Evolutionary conservation across 345 rosid genomes (phyloP).

Genomic region (Adansonia digitata): DNA sequence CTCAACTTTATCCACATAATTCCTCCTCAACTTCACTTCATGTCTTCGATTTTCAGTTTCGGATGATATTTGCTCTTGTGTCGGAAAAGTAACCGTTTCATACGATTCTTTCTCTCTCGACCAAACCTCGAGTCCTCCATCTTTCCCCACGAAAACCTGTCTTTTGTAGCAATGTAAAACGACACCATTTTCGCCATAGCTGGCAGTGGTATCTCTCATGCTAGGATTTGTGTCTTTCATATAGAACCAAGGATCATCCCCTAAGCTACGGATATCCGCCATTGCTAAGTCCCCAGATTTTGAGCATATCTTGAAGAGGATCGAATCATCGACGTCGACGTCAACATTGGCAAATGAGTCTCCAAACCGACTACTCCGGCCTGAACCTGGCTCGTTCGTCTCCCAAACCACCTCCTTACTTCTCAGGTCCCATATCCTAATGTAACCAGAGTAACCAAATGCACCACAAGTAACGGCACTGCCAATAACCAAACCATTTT

Average conservation of each 20-base stretch:
- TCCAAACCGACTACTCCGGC: slow-evolving; percentile 81
- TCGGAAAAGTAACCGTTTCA: not conserved
- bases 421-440: slow-evolving; percentile 85
- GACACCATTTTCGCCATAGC: slow-evolving; percentile 28
- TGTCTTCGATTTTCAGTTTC: slow-evolving; percentile 1
- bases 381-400: slow-evolving; percentile 88
- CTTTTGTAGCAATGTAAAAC: slow-evolving; percentile 59
- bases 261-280: slow-evolving; percentile 74
- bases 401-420: slow-evolving; percentile 65
- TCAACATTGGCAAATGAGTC: slow-evolving; percentile 83
- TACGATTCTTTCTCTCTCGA: slow-evolving; percentile 38
- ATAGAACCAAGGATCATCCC: slow-evolving; percentile 87
- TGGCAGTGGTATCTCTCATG: slow-evolving; percentile 27
- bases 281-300: slow-evolving; percentile 81
- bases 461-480: slow-evolving; percentile 58
- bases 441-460: slow-evolving; percentile 84
- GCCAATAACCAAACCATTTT: slow-evolving; percentile 40
- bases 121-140: slow-evolving; percentile 81
- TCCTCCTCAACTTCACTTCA: slow-evolving; percentile 44
- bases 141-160: slow-evolving; percentile 79
- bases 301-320: slow-evolving; percentile 72
- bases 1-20: slow-evolving; percentile 64
- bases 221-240: slow-evolving; percentile 57
- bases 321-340: slow-evolving; percentile 46
- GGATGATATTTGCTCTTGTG: not conserved